Percentiles rank a stretch among this genome's conserved stretches.
These are phyloP conservation scores for fission yeast (Schizosaccharomyces pombe) DNA, from an alignment of 805 yeast genomes.

Conservation along the genomic window DNA sequence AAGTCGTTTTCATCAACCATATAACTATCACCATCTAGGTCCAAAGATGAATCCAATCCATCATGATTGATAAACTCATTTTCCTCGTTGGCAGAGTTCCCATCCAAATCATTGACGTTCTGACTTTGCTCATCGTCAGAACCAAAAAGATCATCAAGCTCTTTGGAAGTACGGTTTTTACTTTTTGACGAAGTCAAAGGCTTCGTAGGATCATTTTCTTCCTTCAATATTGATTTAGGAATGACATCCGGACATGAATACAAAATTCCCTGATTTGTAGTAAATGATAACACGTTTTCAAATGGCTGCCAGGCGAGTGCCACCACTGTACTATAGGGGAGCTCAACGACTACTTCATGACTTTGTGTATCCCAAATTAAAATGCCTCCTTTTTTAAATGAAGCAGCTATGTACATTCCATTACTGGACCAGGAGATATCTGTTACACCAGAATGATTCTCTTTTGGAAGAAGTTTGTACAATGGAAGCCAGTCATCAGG, in stretches of 20 bases:
- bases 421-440: conserved; percentile 39
- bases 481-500: conserved; percentile 12
- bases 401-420: conserved; percentile 31
- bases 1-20: not conserved
- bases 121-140: conserved; percentile 12
- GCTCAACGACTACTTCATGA: conserved; percentile 15
- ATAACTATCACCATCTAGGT: conserved; percentile 30
- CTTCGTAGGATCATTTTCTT: not conserved
- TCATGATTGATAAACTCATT: too few species aligned
- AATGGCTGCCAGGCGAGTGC: conserved; percentile 21
- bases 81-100: conserved; percentile 16
- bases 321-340: conserved; percentile 17
- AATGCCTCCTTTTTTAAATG: conserved; percentile 26
- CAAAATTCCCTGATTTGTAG: conserved; percentile 16
- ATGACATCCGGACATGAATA: conserved; percentile 10
- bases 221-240: conserved; percentile 6
- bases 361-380: conserved; percentile 31
- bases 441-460: conserved; percentile 18
- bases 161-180: not conserved
- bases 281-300: conserved; percentile 14
- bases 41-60: conserved; percentile 31
- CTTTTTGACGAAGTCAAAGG: too few species aligned
- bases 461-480: conserved; percentile 5
- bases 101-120: too few species aligned
- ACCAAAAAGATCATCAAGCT: not conserved